phyloP scores from a whole-genome alignment of 78 protist species.

The Dictyostelium firmibasis region DNA sequence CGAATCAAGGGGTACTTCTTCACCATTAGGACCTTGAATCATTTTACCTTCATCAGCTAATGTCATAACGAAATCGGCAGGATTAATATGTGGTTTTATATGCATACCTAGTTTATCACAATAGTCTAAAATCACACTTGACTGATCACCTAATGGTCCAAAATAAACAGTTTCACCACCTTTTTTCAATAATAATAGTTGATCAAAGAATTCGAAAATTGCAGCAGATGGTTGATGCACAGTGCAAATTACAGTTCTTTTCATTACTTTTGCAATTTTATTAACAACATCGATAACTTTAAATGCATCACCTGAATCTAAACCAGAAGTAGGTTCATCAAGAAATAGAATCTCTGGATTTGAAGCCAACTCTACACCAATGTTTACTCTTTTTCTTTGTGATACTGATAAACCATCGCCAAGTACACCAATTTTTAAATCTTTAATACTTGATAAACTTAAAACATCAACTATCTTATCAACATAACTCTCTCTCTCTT shows the following conservation, averaged over 20 bases:
- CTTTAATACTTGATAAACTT: constrained; percentile 20
- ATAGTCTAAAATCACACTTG: not conserved
- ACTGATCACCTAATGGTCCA: constrained; percentile 76
- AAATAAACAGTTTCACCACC: constrained; percentile 86
- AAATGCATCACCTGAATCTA: constrained; percentile 75
- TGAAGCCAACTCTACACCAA: constrained; percentile 66
- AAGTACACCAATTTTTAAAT: constrained; percentile 45
- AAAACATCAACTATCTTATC: constrained; percentile 58
- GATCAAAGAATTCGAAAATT: constrained; percentile 80
- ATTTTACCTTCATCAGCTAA: constrained; percentile 44
- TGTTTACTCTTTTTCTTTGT: constrained; percentile 72
- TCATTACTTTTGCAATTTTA: constrained; percentile 31
- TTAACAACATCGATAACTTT: constrained; percentile 40
- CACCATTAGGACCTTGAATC: constrained; percentile 9
- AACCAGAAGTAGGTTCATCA: constrained; percentile 85
- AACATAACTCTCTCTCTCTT: not conserved
- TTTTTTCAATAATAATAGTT: constrained; percentile 77
- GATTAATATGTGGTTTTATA: constrained; percentile 71
- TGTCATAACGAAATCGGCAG: constrained; percentile 82
- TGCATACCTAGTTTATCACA: not conserved
- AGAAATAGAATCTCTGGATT: constrained; percentile 49
- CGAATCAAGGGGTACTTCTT: not conserved
- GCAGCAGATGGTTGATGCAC: constrained; percentile 94
- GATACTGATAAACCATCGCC: constrained; percentile 73
- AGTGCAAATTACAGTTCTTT: constrained; percentile 76